Conservation (phyloP, 805 yeast species). For the Candida lessepsii region DNA sequence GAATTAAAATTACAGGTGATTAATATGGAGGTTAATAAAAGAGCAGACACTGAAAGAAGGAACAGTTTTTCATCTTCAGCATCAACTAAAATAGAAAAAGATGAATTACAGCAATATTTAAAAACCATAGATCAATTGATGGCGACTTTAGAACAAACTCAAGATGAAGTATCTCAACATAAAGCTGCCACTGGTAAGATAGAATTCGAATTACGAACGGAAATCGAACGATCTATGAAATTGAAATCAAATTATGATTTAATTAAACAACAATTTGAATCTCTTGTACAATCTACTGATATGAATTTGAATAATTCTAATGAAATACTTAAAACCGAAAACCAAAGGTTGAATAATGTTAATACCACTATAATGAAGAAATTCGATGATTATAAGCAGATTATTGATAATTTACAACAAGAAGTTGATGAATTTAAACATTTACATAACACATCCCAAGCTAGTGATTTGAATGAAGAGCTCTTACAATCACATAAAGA, state of each 20-base stretch:
- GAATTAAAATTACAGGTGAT: slow-evolving; percentile 26
- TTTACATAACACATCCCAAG: slow-evolving; percentile 1
- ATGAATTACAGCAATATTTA: slow-evolving; percentile 12
- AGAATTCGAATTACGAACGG: slow-evolving; percentile 22
- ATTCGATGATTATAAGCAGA: slow-evolving; percentile 29
- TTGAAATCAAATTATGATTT: slow-evolving; percentile 20
- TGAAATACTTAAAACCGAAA: slow-evolving; percentile 17
- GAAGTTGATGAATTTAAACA: slow-evolving; percentile 31
- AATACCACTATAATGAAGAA: slow-evolving; percentile 24
- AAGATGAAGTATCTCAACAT: slow-evolving; percentile 21
- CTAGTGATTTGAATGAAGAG: slow-evolving; percentile 15
- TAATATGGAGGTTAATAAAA: slow-evolving; percentile 19
- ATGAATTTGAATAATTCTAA: background rate
- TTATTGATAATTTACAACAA: slow-evolving; percentile 29
- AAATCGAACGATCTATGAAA: slow-evolving; percentile 21
- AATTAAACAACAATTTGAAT: slow-evolving; percentile 12
- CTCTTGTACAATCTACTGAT: slow-evolving; percentile 1
- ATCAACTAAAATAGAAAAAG: slow-evolving; percentile 4
- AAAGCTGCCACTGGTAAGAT: slow-evolving; percentile 20
- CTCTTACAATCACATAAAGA: slow-evolving; percentile 21
- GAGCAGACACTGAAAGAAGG: slow-evolving; percentile 11
- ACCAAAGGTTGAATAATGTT: slow-evolving; percentile 17
- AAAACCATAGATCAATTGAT: slow-evolving; percentile 21
- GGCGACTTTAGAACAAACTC: slow-evolving; percentile 22
- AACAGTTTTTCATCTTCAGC: slow-evolving; percentile 6